A percentile compares a stretch with the other conserved stretches of the same genome.
Evolutionary conservation across 2,329 filamentous ascomycete species (phyloP).

Genomic region (Trichoderma sp.): DNA sequence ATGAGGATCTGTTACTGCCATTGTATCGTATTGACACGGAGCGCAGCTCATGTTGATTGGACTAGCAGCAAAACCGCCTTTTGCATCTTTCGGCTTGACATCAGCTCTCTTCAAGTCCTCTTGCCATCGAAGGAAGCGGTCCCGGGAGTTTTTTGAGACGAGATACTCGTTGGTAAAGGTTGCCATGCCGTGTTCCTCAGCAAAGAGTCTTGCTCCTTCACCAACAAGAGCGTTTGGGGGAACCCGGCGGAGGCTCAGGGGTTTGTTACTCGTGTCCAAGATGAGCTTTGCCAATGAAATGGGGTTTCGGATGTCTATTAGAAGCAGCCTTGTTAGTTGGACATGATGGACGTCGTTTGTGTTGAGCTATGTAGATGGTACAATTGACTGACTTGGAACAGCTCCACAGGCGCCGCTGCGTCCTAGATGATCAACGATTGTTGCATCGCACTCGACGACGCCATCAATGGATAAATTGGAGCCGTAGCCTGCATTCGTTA

Average conservation of each 20-base stretch:
- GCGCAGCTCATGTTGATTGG: constrained; percentile 26
- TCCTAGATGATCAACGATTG: constrained; percentile 85
- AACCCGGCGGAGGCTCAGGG: constrained; percentile 81
- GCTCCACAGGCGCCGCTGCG: constrained; percentile 92
- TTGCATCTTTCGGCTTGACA: constrained; percentile 37
- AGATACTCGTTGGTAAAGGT: constrained; percentile 73
- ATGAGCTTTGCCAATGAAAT: constrained; percentile 83
- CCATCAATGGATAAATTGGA: constrained; percentile 93
- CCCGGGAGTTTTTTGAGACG: constrained; percentile 74
- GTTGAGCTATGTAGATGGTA: background rate
- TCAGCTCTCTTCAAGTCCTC: constrained; percentile 67
- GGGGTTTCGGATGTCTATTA: constrained; percentile 82
- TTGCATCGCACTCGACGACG: constrained; percentile 90
- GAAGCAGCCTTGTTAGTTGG: background rate
- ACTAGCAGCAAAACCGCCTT: constrained; percentile 19
- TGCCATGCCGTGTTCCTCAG: constrained; percentile 71
- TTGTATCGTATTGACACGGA: constrained; percentile 36
- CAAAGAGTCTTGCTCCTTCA: constrained; percentile 82
- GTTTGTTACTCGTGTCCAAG: constrained; percentile 71
- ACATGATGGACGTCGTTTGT: background rate
- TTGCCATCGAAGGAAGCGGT: constrained; percentile 77
- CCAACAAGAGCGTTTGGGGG: constrained; percentile 90
- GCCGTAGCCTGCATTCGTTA: constrained; percentile 94
- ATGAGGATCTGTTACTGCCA: constrained; percentile 29
- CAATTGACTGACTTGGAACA: constrained; percentile 68